phyloP scores from a whole-genome alignment of 495 filamentous ascomycete species.

The Alectoria sarmentosa region DNA sequence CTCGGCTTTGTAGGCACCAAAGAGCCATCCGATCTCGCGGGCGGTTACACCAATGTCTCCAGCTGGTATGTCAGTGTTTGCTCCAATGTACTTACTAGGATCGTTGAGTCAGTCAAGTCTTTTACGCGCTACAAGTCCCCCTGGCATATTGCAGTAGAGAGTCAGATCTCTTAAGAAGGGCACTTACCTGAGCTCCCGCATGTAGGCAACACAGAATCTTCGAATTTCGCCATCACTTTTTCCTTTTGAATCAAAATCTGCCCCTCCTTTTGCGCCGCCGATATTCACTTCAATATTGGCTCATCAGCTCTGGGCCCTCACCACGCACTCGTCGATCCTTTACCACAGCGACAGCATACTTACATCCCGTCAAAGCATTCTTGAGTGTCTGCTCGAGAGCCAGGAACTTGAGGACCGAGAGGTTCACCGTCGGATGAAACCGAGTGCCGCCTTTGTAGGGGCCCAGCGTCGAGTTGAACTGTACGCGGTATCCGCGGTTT shows the following conservation, averaged over 20 bases:
- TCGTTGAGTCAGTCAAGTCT: too few species aligned
- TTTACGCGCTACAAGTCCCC: too few species aligned
- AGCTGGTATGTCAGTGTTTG: slow-evolving; percentile 90
- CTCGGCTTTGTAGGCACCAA: slow-evolving; percentile 88
- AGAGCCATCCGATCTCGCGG: slow-evolving; percentile 90
- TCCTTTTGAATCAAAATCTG: slow-evolving; percentile 99
- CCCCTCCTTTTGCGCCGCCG: slow-evolving; percentile 96
- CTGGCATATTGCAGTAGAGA: too few species aligned
- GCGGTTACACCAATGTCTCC: slow-evolving; percentile 89
- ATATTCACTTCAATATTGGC: slow-evolving; percentile 62
- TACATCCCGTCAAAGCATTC: slow-evolving; percentile 95
- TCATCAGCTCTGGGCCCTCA: slow-evolving; percentile 22
- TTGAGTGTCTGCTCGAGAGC: slow-evolving; percentile 99
- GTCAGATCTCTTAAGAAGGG: too few species aligned
- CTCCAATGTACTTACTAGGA: slow-evolving; percentile 93
- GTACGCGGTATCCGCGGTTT: slow-evolving; percentile 94
- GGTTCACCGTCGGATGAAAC: slow-evolving; percentile 94
- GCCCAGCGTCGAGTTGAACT: slow-evolving; percentile 97
- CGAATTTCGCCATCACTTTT: slow-evolving; percentile 97
- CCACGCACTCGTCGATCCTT: background rate
- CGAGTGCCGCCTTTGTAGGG: slow-evolving; percentile 97
- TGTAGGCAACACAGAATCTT: slow-evolving; percentile 93
- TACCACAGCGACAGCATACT: slow-evolving; percentile 35
- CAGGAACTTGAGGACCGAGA: slow-evolving; percentile 96
- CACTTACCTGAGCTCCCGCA: slow-evolving; percentile 96